These are phyloP conservation scores for Fermentozyma sake DNA, from an alignment of 1,139 yeast genomes.

Conservation along the genomic window DNA sequence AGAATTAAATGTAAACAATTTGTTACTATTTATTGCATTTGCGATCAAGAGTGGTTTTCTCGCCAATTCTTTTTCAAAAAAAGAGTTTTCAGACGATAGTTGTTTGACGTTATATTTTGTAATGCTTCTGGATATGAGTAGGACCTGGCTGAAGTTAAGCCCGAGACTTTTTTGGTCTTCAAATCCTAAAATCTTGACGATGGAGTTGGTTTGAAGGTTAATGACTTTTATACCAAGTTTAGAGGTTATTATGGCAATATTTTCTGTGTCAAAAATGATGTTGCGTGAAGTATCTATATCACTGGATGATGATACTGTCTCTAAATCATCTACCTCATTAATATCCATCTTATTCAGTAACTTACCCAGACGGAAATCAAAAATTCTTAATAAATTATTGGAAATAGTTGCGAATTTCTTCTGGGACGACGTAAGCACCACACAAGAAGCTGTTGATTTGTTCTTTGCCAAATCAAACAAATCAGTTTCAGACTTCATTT, in stretches of 20 bases:
- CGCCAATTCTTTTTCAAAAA: conserved; percentile 27
- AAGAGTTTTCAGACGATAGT: conserved; percentile 34
- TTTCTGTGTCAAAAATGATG: conserved; percentile 29
- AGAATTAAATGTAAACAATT: conserved; percentile 30
- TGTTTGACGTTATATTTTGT: conserved; percentile 22
- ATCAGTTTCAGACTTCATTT: conserved; percentile 39
- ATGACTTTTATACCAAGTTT: conserved; percentile 30
- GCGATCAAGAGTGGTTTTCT: conserved; percentile 32
- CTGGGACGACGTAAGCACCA: conserved; percentile 21
- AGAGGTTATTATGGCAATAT: conserved; percentile 29
- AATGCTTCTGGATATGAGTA: conserved; percentile 13
- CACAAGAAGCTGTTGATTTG: conserved; percentile 18
- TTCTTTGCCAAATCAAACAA: conserved; percentile 34
- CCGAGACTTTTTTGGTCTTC: conserved; percentile 21
- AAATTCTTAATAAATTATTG: conserved; percentile 28
- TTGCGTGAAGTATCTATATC: conserved; percentile 6
- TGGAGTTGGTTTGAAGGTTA: conserved; percentile 23
- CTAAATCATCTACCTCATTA: not conserved
- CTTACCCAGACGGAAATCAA: conserved; percentile 31
- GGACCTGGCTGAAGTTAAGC: conserved; percentile 16
- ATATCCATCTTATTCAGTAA: conserved; percentile 14
- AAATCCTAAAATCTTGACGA: conserved; percentile 24
- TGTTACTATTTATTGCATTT: conserved; percentile 21
- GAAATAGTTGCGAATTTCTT: conserved; percentile 20
- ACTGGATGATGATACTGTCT: not conserved